Base-by-base conservation (phyloP, 2,329 filamentous ascomycete genomes). In the Pochonia chlamydosporia region DNA sequence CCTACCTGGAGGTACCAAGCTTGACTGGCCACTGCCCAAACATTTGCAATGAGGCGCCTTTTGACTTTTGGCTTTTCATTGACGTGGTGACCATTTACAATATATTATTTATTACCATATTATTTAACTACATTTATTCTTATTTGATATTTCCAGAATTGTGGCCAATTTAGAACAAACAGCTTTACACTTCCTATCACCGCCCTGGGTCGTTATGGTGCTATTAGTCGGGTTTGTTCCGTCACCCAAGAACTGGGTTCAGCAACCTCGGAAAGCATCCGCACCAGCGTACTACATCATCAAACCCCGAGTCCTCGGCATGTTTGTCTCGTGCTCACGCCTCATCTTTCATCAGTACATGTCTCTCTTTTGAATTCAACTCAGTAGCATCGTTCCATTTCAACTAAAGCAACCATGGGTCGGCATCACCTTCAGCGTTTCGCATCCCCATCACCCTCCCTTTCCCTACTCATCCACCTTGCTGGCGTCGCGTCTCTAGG, bases 361-460 rank as follows among this genome's bases (percentile, higher is more conserved):
- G 14, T 14, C 9, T n/a, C 14, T 10, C 30, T n/a, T n/a, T n/a
- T n/a, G n/a, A n/a, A 33, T 11, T 11, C 8, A 5, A 11, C 14
- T 8, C n/a, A 14, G 30, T 33, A 13, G 30, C 9, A 42, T 24
- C 20, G 30, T 30, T 14, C 39, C 20, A 4, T 25, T 28, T 14
- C 11, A 11, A 8, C 28, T 9, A 4, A n/a, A 14, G 8, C 5
- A 9, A 59, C 51, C 33, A 75, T 75, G 71, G 57, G 66, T 35
- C 56, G 52, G 44, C 84, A 89, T 66, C 79, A 77, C 37, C 73
- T 87, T 4, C 85, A 89, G 64, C 74, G 82, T 33, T 67, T 88
- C 18, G 60, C 73, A 3, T 83, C 85, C 49, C 86, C 86, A 1
- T 84, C 83, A 2, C 77, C 77, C 49, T 75, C 77, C 35, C 56